phyloP scores from a whole-genome alignment of 1,284 basidiomycete species.

The Coriolopsis trogii region DNA sequence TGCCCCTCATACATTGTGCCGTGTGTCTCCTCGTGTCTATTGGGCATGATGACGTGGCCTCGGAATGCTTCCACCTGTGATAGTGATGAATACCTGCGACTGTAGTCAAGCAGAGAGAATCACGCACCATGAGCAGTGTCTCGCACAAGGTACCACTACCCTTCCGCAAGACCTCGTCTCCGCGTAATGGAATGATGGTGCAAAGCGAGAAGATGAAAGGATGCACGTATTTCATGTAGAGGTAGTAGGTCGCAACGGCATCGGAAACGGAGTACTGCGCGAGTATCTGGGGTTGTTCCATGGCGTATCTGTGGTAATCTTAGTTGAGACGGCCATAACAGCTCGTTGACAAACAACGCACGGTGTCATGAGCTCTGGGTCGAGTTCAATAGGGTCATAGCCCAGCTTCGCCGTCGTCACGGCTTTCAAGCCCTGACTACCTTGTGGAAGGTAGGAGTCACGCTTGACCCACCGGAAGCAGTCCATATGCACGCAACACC shows the following conservation, averaged over 20 bases:
- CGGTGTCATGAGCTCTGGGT: constrained; percentile 99
- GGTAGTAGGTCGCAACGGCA: constrained; percentile 98
- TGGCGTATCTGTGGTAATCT: constrained; percentile 73
- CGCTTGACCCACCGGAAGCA: constrained; percentile 99
- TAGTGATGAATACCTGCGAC: background rate
- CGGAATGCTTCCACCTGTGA: constrained; percentile 92
- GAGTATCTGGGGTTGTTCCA: constrained; percentile 93
- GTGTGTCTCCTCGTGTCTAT: constrained; percentile 92
- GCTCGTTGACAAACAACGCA: constrained; percentile 37
- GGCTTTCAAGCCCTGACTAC: constrained; percentile 97
- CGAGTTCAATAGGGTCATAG: constrained; percentile 96
- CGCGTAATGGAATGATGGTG: constrained; percentile 97
- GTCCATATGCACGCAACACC: constrained; percentile 97
- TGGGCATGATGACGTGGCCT: constrained; percentile 96
- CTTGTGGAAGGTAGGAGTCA: constrained; percentile 99
- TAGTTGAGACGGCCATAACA: background rate
- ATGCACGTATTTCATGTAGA: constrained; percentile 99
- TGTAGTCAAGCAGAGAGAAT: background rate
- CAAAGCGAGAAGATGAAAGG: constrained; percentile 99
- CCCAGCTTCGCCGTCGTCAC: constrained; percentile 97
- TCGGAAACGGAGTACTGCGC: constrained; percentile 99
- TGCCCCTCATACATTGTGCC: constrained; percentile 96
- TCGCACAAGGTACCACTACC: constrained; percentile 97
- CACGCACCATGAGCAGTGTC: constrained; percentile 94
- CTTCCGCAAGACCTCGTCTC: constrained; percentile 96